Base-by-base conservation (phyloP, 495 filamentous ascomycete genomes). In the Penicillium arizonense region DNA sequence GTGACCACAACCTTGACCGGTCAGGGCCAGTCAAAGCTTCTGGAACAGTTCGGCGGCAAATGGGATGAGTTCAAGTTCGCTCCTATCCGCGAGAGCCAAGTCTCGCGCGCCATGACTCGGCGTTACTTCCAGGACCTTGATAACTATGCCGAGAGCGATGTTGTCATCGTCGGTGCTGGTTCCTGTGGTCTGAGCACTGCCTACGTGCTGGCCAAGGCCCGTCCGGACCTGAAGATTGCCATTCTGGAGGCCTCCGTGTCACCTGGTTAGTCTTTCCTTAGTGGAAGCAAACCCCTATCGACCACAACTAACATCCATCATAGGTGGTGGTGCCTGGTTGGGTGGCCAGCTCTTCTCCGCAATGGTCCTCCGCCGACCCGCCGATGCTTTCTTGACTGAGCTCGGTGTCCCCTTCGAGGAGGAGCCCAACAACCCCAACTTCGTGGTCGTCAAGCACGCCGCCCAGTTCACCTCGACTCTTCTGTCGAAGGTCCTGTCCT, bases 311-410 rank as follows among this genome's bases (percentile, higher is more conserved):
- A 35, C 43, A n/a, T 30, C 9, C 7, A 5, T 49, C 16, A 62
- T 20, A 77, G 79, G 90, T 55, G 91, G 90, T 63, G 91, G 91
- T 64, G 90, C 90, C 50, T 96, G 91, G 91, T 83, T 96, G 32
- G 90, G 91, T 58, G 91, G 91, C 41, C 91, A 96, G 73, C 85
- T 95, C 39, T 95, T 96, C 80, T 86, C 81, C 60, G 90, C 90
- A 47, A 96, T 96, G 91, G 82, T 96, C 51, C 89, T 96, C 83
- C 89, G 91, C 58, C 92, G 91, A 74, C 90, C 91, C 14, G 91
- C 91, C 18, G 87, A 96, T 62, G 77, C 79, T 44, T 96, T 96
- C 79, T 73, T 96, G 47, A 71, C 74, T 43, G 88, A 92, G 56
- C 72, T 95, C 24, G 88, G 87, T 44, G 83, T 95, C 21, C 85